Evolutionary conservation across 1,284 basidiomycete genomes (phyloP), one percentile per base, ranked within the genome.

Genomic region (Ceratobasidium papillatum): DNA sequence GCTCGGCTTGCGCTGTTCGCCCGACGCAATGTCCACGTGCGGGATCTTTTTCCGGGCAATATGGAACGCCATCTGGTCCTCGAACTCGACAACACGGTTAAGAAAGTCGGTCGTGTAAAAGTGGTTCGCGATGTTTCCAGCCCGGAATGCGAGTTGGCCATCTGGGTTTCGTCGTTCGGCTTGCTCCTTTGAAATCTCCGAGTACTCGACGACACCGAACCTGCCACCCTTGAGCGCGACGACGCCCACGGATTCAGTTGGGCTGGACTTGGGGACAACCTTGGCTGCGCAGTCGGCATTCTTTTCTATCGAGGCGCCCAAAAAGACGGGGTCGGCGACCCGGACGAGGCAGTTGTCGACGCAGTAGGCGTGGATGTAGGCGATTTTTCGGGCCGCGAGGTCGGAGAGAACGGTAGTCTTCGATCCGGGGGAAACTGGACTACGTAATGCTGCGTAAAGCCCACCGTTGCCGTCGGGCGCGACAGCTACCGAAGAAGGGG

Each of bases 331-430:
- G 82, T 99, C 98, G 74, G 96, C 97, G 74, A 99, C 95, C 77
- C 92, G 90, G 79, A 99, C 98, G 77, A 99, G 93, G 84, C 97
- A 99, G 86, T 99, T 99, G 87, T 99, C 98, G 79, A 99, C 97
- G 79, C 97, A 92, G 85, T 98, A 99, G 0, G 91, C 94, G 84
- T 99, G 97, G 56, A 99, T 87, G 83, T 96, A 98, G 76, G 90
- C 87, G 80, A 99, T 86, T 58, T 91, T 90, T 78, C 95, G 95
- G 68, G 84, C 82, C 52, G 86, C 84, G 76, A 99, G 88, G 82
- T 99, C 95, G 52, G 91, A 88, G 64, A 99, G 89, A 69, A 99
- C 95, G 12, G 93, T 93, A 64, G 82, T 86, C 34, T 89, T 85
- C 69, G 87, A 86, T 81, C 85, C 81, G n/a, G 89, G 80, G 22